Evolutionary conservation across 306 rosid species (phyloP), one percentile per base, ranked within the genome.

Genomic region (Crataegus laevigata): DNA sequence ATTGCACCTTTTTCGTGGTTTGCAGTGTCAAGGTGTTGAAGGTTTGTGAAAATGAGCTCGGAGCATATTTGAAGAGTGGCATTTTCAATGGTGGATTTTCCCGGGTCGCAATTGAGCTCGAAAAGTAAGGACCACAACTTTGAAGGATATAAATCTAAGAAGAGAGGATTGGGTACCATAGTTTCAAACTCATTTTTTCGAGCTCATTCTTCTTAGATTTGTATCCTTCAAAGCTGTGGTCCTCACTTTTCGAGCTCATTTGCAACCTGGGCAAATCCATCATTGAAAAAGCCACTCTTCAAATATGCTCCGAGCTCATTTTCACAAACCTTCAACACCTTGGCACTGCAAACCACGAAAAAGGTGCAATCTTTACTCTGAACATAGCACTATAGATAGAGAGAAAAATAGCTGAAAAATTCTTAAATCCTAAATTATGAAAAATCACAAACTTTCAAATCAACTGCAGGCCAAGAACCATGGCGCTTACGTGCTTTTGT

Each of bases 81-180:
- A 24, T 12, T 1, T 11, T 26, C 4, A 15, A 55, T 34, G 51
- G 13, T 65, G 65, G 8, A 54, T 30, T 30, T 30, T 30, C 72
- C 73, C 34, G 69, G 68, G 79, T 30, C 32, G 32, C 79, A 81
- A 76, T 81, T 82, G 86, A 68, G 75, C 73, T 42, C 54, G 22
- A 75, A 69, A 28, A 60, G 30, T 75, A 71, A 38, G 76, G 52
- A 40, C 18, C 32, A 62, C 19, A 73, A 32, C 36, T 64, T 79
- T 79, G n/a, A n/a, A n/a, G n/a, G n/a, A n/a, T n/a, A n/a, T n/a
- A n/a, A n/a, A n/a, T n/a, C n/a, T n/a, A n/a, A n/a, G n/a, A n/a
- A n/a, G n/a, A n/a, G n/a, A n/a, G n/a, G n/a, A n/a, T n/a, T n/a
- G n/a, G n/a, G n/a, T n/a, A n/a, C n/a, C n/a, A n/a, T n/a, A n/a